Conservation (phyloP, 179 eudicot species). For the Vitellaria paradoxa region DNA sequence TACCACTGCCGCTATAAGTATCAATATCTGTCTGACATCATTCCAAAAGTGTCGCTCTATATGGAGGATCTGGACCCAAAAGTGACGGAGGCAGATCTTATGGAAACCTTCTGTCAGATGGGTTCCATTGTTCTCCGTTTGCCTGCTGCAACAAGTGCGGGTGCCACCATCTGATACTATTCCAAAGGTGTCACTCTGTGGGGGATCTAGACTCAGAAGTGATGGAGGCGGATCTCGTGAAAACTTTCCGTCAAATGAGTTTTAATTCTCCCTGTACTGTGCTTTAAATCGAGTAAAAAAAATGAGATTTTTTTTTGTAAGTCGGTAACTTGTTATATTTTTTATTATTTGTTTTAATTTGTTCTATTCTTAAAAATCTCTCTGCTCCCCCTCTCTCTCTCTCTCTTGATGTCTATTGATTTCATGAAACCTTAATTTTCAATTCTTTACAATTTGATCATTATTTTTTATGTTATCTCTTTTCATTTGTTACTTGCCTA, state of each 20-base stretch:
- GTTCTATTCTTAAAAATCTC: background rate
- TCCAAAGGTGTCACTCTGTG: too few relatives aligned
- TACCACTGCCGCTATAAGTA: background rate
- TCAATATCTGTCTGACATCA: background rate
- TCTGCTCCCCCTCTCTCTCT: background rate
- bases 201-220: too few relatives aligned
- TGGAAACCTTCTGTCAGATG: conserved; percentile 26
- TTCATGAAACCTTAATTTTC: background rate
- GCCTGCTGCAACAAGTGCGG: conserved; percentile 30
- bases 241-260: too few relatives aligned
- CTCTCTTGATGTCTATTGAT: too few relatives aligned
- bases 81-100: conserved; percentile 34
- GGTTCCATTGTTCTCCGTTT: conserved; percentile 44
- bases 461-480: too few relatives aligned
- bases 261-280: too few relatives aligned
- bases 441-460: background rate
- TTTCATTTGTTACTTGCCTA: too few relatives aligned
- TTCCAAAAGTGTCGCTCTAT: conserved; percentile 33
- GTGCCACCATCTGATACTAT: too few relatives aligned
- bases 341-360: background rate
- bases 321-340: background rate
- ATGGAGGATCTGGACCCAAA: conserved; percentile 56
- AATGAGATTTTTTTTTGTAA: background rate
- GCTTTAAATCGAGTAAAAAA: too few relatives aligned
- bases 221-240: too few relatives aligned